Base-by-base conservation (phyloP, 176 grass and related monocot genomes). In the Oryza nivara region DNA sequence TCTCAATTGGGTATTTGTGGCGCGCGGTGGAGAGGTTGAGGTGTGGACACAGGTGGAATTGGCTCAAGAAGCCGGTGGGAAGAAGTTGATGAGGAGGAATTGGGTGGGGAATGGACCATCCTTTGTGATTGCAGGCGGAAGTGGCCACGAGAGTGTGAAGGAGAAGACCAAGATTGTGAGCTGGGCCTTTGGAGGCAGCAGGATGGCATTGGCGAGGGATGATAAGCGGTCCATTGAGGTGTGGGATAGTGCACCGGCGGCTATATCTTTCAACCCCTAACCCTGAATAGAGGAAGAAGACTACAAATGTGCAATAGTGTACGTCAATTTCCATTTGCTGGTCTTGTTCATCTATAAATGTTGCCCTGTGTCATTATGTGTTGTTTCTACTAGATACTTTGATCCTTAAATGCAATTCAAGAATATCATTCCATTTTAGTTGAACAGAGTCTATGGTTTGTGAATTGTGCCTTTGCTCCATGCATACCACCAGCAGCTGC, bases 31-130 rank as follows among this genome's bases (percentile, higher is more conserved):
- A 11, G 88, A 94, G 7, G 88, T 92, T 38, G 96, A 98, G 74
- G 91, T 95, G 61, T 98, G 93, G 96, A 90, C 87, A 15, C 83
- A 90, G 78, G 91, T 91, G 35, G 73, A 83, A 35, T 51, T 95
- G 43, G 90, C 75, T 44, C 11, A 20, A 16, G 93, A 83, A 22
- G 61, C 75, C 3, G 74, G 80, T 23, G 83, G 78, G 10, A 85
- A 95, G 83, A 95, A 90, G 73, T 43, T 89, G 28, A 95, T 95
- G 88, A 93, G 84, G 71, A 98, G 81, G 88, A 98, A 98, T 82
- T 85, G 85, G 41, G 84, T 96, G 36, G 96, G 86, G 16, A 92
- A 79, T 12, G 89, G 76, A 34, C 84, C 80, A 74, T 79, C 75
- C 14, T 63, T 52, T 9, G 9, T 13, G 28, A 47, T 2, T 0